phyloP scores from a whole-genome alignment of 1,284 basidiomycete species.

The Ceratobasidium sp. region DNA sequence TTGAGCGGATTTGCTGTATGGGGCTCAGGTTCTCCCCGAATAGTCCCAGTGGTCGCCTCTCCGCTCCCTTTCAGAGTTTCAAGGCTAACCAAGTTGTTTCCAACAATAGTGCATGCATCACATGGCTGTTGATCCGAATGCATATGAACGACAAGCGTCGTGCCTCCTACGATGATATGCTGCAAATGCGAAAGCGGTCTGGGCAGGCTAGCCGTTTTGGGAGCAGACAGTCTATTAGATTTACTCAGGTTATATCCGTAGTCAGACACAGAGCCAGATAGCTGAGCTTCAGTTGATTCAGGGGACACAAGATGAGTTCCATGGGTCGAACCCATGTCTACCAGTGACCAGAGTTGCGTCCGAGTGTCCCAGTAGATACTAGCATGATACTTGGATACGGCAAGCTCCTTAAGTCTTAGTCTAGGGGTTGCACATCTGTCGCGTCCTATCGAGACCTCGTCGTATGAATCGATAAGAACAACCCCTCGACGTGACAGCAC shows the following conservation, averaged over 20 bases:
- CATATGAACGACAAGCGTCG: slow-evolving; percentile 71
- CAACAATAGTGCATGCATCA: slow-evolving; percentile 60
- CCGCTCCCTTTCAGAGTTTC: neutral
- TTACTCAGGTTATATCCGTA: slow-evolving; percentile 46
- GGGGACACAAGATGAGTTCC: slow-evolving; percentile 57
- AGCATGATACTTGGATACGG: slow-evolving; percentile 78
- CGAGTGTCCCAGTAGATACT: slow-evolving; percentile 72
- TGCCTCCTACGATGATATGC: slow-evolving; percentile 67
- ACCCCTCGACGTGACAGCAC: slow-evolving; percentile 47
- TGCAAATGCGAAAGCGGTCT: slow-evolving; percentile 67
- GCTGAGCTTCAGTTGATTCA: neutral
- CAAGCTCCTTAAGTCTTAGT: slow-evolving; percentile 79
- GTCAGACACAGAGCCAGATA: slow-evolving; percentile 1
- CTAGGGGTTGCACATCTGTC: slow-evolving; percentile 65
- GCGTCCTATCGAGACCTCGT: slow-evolving; percentile 72
- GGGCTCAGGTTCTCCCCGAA: neutral
- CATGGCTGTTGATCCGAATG: slow-evolving; percentile 65
- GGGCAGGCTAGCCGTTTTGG: slow-evolving; percentile 71
- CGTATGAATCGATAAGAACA: slow-evolving; percentile 66
- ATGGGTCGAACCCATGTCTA: slow-evolving; percentile 83
- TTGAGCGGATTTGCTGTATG: neutral
- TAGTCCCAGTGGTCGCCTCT: neutral
- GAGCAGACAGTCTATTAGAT: slow-evolving; percentile 61
- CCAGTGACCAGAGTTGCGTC: slow-evolving; percentile 67
- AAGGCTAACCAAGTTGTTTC: slow-evolving; percentile 57